Conservation (phyloP, 2,329 filamentous ascomycete genomes). For the Verticillium zaregamsianum region DNA sequence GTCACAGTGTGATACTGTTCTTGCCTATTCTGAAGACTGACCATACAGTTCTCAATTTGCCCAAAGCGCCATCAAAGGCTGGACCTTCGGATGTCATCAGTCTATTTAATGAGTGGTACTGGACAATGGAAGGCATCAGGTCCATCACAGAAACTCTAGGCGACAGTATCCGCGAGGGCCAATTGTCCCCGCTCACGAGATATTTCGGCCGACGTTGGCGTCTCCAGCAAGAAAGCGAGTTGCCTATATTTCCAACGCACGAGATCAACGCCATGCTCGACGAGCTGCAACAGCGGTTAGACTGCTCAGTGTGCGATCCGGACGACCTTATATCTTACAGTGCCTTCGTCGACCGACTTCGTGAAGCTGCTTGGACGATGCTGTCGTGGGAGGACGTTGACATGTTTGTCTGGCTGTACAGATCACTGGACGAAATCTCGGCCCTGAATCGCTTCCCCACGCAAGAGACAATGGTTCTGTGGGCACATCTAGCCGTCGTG, state of each 20-base stretch:
- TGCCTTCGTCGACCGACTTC: not conserved
- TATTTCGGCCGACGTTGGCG: not conserved
- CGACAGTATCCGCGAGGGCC: not conserved
- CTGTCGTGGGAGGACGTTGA: constrained; percentile 3
- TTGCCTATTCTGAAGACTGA: not conserved
- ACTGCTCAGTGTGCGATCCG: not conserved
- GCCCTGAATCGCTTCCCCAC: not conserved
- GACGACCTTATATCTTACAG: not conserved
- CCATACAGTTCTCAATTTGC: not conserved
- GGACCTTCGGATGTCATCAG: not conserved
- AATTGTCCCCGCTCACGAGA: constrained; percentile 1
- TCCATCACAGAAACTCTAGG: not conserved
- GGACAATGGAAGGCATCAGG: constrained; percentile 4
- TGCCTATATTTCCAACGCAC: not conserved
- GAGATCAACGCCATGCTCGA: not conserved
- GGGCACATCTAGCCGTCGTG: constrained; percentile 3
- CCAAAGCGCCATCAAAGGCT: not conserved
- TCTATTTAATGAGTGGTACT: not conserved
- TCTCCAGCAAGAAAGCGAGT: not conserved
- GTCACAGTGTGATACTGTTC: not conserved
- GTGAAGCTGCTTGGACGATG: not conserved
- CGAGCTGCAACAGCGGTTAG: not conserved
- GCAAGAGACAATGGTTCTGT: constrained; percentile 1
- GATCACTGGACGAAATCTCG: constrained; percentile 3
- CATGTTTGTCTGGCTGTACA: constrained; percentile 3